Base-by-base conservation (phyloP, 2,329 filamentous ascomycete genomes). In the Lecanicillium sp. region DNA sequence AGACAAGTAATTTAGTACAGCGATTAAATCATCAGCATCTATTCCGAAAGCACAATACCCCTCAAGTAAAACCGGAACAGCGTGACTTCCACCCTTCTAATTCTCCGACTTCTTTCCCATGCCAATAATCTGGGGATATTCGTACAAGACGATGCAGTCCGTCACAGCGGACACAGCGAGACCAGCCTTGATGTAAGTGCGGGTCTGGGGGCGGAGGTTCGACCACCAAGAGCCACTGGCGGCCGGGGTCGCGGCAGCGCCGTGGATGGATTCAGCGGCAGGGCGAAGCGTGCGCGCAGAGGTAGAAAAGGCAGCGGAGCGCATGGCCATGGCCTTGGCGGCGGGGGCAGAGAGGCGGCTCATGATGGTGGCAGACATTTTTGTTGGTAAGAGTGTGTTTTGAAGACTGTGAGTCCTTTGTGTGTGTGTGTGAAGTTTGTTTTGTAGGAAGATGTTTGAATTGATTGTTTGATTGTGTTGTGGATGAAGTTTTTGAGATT, bases 161-260 rank as follows among this genome's bases (percentile, higher is more conserved):
- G 39, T 36, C 10, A 33, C 33, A n/a, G 13, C 14, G 33, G 32
- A 27, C 11, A 33, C 20, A 18, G 39, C 33, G 4, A 20, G 27
- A 29, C 27, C 18, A 5, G 31, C 13, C 33, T 40, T 40, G 33
- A 36, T 18, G 33, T 36, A 36, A 15, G n/a, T 28, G 33, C 39
- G 39, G n/a, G 39, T 36, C 33, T 33, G 25, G 39, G 39, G 33
- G 14, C 32, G 18, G 7, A 40, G 33, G 33, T 40, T 40, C 32
- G 32, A 19, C 39, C 39, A 40, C 18, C 39, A 40, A 6, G 39
- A 35, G 20, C 27, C 35, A 12, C 32, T 19, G 20, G 36, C 25
- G 9, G 37, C 5, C 14, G 31, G 27, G 6, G 31, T n/a, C 12
- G 31, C 1, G 2, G 37, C 4, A 4, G 6, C 4, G 29, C 17